These are phyloP conservation scores for Vitis hybrid DNA, from an alignment of 177 flowering plant species.

Conservation along the genomic window DNA sequence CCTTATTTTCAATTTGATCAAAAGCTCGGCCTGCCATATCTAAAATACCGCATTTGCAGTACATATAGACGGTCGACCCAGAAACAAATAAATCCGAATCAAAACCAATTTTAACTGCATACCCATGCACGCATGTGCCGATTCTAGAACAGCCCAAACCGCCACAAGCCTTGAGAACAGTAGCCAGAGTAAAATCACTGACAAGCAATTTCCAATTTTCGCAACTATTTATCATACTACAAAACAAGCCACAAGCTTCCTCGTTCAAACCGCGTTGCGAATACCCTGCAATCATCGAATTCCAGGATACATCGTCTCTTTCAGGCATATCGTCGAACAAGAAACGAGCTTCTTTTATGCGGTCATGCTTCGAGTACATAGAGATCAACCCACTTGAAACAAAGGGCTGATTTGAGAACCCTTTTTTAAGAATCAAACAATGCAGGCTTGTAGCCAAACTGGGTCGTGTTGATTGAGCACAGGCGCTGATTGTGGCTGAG, in stretches of 20 bases:
- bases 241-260: slow-evolving; percentile 22
- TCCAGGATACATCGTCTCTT: slow-evolving; percentile 27
- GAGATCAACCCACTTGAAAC: slow-evolving; percentile 29
- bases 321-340: slow-evolving; percentile 23
- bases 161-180: slow-evolving; percentile 29
- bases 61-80: slow-evolving; percentile 27
- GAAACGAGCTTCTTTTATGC: slow-evolving; percentile 16
- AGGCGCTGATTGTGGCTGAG: slow-evolving; percentile 19
- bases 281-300: slow-evolving; percentile 30
- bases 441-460: slow-evolving; percentile 25
- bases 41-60: slow-evolving; percentile 22
- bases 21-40: slow-evolving; percentile 19
- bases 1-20: slow-evolving; percentile 23
- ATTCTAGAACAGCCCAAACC: slow-evolving; percentile 18
- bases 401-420: slow-evolving; percentile 23
- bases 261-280: slow-evolving; percentile 12
- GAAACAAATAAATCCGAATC: slow-evolving; percentile 25
- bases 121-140: slow-evolving; percentile 28
- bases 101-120: slow-evolving; percentile 18
- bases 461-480: slow-evolving; percentile 6
- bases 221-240: slow-evolving; percentile 15
- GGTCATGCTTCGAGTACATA: slow-evolving; percentile 19
- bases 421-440: slow-evolving; percentile 30
- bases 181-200: slow-evolving; percentile 23
- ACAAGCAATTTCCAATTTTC: slow-evolving; percentile 13